phyloP scores from a whole-genome alignment of 1,284 basidiomycete genomes.

The Tilletia caries region DNA sequence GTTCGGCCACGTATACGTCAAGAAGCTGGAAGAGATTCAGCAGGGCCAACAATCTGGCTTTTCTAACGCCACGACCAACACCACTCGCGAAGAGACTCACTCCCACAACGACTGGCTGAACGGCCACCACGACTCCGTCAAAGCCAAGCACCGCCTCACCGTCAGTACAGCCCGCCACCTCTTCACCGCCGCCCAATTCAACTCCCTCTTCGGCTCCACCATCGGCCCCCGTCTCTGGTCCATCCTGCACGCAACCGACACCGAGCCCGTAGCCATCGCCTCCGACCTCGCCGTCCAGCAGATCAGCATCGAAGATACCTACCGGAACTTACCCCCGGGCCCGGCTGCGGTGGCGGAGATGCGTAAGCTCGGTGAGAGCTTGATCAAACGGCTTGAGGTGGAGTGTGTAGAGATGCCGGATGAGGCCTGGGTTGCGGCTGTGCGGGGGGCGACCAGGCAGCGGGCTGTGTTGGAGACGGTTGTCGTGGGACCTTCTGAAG shows the following conservation, averaged over 20 bases:
- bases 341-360: slow-evolving; percentile 29
- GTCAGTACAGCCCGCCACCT: slow-evolving; percentile 28
- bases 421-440: not conserved
- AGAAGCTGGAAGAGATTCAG: slow-evolving; percentile 24
- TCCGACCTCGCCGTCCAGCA: slow-evolving; percentile 49
- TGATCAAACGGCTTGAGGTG: slow-evolving; percentile 39
- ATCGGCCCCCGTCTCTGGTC: slow-evolving; percentile 43
- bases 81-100: not conserved
- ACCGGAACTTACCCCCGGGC: slow-evolving; percentile 25
- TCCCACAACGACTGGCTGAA: not conserved
- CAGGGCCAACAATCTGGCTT: not conserved
- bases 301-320: slow-evolving; percentile 54
- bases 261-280: slow-evolving; percentile 46
- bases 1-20: slow-evolving; percentile 34
- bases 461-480: not conserved
- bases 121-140: slow-evolving; percentile 1
- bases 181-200: slow-evolving; percentile 26
- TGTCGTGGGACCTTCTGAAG: not conserved
- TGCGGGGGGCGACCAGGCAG: not conserved
- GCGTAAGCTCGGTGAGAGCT: slow-evolving; percentile 23
- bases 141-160: slow-evolving; percentile 15
- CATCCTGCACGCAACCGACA: slow-evolving; percentile 47
- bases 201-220: slow-evolving; percentile 34
- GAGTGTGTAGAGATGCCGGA: slow-evolving; percentile 33
- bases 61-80: not conserved